Conservation (phyloP, 2,329 filamentous ascomycete species). For the Hypoxylon sp. region DNA sequence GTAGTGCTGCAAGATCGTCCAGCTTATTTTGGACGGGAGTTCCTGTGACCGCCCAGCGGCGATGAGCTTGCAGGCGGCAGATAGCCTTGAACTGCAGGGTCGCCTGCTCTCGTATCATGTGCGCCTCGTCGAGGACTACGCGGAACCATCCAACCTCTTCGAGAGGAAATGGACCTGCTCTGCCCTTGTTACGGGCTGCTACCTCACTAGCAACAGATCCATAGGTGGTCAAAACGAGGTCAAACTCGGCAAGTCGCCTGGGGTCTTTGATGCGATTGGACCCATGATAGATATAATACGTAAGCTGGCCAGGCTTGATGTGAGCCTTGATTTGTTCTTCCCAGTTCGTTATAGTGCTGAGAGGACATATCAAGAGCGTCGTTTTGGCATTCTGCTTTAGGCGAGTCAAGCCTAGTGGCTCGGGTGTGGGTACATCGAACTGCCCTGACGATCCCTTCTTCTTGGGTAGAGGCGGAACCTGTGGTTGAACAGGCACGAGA, state of each 20-base stretch:
- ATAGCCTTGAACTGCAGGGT: conserved; percentile 88
- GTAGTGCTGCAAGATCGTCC: conserved; percentile 87
- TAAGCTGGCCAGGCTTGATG: conserved; percentile 72
- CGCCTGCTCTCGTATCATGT: conserved; percentile 88
- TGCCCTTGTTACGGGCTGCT: conserved; percentile 70
- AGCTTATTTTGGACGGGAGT: conserved; percentile 95
- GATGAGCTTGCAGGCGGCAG: conserved; percentile 79
- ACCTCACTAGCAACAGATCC: conserved; percentile 87
- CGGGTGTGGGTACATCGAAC: conserved; percentile 57
- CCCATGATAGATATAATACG: conserved; percentile 89
- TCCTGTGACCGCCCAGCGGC: conserved; percentile 96
- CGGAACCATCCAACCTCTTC: conserved; percentile 90
- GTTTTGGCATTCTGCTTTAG: conserved; percentile 77
- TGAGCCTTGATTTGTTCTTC: conserved; percentile 91
- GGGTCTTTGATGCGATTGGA: conserved; percentile 77
- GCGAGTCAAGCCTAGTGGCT: conserved; percentile 61
- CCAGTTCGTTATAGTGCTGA: conserved; percentile 95
- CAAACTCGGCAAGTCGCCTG: conserved; percentile 75
- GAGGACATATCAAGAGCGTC: conserved; percentile 87
- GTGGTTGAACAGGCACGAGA: conserved; percentile 63
- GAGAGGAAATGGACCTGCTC: conserved; percentile 72
- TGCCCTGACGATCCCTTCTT: conserved; percentile 52
- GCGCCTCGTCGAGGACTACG: conserved; percentile 93
- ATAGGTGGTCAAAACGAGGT: conserved; percentile 93
- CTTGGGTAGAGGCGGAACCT: conserved; percentile 53